phyloP scores from a whole-genome alignment of 2,329 filamentous ascomycete species.

The Arthrobotrys pseudoclavata region DNA sequence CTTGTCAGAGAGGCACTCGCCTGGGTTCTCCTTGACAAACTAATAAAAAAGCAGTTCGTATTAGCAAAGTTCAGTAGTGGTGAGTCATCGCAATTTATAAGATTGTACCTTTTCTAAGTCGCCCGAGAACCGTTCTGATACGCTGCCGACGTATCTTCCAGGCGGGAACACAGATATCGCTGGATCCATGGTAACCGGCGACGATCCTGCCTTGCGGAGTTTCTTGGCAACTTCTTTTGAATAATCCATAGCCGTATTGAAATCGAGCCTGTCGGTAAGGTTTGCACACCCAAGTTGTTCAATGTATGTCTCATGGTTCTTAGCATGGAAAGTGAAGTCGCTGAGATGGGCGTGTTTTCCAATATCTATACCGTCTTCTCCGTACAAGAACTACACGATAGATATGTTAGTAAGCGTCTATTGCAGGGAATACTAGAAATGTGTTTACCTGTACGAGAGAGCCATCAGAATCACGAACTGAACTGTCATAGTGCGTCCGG shows the following conservation, averaged over 20 bases:
- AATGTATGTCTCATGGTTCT: slow-evolving; percentile 85
- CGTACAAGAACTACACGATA: slow-evolving; percentile 82
- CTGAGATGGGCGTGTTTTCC: slow-evolving; percentile 92
- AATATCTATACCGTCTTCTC: slow-evolving; percentile 94
- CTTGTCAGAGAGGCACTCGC: slow-evolving; percentile 66
- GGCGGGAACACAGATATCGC: slow-evolving; percentile 63
- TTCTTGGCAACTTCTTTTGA: slow-evolving; percentile 73
- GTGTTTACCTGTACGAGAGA: slow-evolving; percentile 76
- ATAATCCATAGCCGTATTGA: slow-evolving; percentile 74
- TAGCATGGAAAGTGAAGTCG: slow-evolving; percentile 89
- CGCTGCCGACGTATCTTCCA: slow-evolving; percentile 63
- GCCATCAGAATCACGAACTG: slow-evolving; percentile 93
- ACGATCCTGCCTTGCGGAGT: slow-evolving; percentile 79
- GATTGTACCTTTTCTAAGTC: slow-evolving; percentile 73
- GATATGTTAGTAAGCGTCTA: neutral
- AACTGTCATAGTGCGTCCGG: slow-evolving; percentile 90
- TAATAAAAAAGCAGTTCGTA: slow-evolving; percentile 62
- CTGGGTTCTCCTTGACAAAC: slow-evolving; percentile 83
- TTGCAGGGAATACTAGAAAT: neutral
- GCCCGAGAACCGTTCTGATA: slow-evolving; percentile 84
- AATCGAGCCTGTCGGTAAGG: slow-evolving; percentile 73
- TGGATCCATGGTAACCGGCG: slow-evolving; percentile 31
- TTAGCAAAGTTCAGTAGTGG: slow-evolving; percentile 59
- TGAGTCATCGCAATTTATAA: neutral
- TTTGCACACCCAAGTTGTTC: slow-evolving; percentile 74